Evolutionary conservation across 352 stramenopile genomes (phyloP).

Genomic region (Plasmopara muralis): DNA sequence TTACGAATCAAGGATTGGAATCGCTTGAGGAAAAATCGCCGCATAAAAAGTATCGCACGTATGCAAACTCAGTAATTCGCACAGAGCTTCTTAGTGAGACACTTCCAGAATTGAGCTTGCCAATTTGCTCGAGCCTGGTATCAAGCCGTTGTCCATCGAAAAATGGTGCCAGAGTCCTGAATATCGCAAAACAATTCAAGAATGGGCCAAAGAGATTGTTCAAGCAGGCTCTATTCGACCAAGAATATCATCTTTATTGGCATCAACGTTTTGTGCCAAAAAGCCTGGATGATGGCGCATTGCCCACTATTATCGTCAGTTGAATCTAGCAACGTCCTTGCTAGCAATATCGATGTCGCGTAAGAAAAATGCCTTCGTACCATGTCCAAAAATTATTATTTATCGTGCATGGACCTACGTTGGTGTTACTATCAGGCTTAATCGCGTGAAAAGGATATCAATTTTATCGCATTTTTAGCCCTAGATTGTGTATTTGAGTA

Average conservation of each 20-base stretch:
- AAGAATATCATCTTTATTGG: not conserved
- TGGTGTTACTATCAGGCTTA: conserved; percentile 8
- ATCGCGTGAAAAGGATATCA: conserved; percentile 2
- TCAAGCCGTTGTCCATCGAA: not conserved
- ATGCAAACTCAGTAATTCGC: not conserved
- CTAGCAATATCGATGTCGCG: conserved; percentile 1
- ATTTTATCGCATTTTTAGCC: conserved; percentile 4
- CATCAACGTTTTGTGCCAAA: not conserved
- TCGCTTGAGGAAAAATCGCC: not conserved
- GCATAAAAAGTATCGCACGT: not conserved
- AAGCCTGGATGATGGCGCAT: conserved; percentile 4
- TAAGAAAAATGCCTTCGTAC: conserved; percentile 2
- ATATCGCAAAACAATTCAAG: not conserved
- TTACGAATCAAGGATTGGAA: conserved; percentile 1
- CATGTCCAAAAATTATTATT: not conserved
- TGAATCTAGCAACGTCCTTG: not conserved
- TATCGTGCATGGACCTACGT: conserved; percentile 3
- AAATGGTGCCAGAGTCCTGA: conserved; percentile 5
- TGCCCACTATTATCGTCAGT: conserved; percentile 4
- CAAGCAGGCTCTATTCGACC: not conserved
- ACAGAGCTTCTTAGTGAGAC: not conserved
- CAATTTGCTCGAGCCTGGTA: not conserved
- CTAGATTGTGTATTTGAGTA: not conserved
- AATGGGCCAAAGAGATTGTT: conserved; percentile 3
- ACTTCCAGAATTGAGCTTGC: not conserved